Conservation (phyloP, 768 basidiomycete species). For the Butyriboletus loyo region DNA sequence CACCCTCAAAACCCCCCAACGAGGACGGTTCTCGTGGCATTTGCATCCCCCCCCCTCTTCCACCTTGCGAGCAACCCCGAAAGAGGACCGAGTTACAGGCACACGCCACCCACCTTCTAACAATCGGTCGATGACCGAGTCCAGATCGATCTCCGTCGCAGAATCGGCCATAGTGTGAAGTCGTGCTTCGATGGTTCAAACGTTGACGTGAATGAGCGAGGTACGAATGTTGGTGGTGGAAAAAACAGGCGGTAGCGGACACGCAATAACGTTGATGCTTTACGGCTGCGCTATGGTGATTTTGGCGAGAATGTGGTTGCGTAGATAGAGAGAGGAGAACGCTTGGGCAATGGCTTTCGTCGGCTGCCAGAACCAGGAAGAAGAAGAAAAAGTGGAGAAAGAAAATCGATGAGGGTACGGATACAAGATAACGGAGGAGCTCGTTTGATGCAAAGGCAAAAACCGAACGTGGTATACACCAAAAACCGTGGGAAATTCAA, state of each 20-base stretch:
- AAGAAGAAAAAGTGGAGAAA: conserved; percentile 8
- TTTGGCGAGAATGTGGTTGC: conserved; percentile 17
- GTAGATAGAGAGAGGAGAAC: background rate
- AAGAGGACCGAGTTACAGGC: conserved; percentile 23
- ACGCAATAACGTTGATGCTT: conserved; percentile 20
- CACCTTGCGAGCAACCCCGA: conserved; percentile 6
- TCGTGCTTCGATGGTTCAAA: conserved; percentile 12
- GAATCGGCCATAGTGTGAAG: conserved; percentile 64
- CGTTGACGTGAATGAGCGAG: conserved; percentile 17
- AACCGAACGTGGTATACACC: conserved; percentile 29
- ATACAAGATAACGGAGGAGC: conserved; percentile 33
- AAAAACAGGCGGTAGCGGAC: conserved; percentile 22
- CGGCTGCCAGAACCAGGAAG: conserved; percentile 23
- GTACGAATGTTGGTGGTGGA: conserved; percentile 19
- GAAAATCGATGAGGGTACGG: conserved; percentile 34
- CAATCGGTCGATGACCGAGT: conserved; percentile 98
- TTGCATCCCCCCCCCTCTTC: background rate
- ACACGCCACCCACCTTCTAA: conserved; percentile 80
- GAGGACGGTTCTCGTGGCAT: background rate
- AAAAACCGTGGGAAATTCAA: conserved; percentile 31
- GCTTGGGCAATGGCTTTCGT: conserved; percentile 15
- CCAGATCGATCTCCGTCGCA: conserved; percentile 93
- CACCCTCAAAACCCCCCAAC: background rate
- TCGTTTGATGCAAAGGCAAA: conserved; percentile 34
- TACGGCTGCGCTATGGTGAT: conserved; percentile 18